A percentile compares a stretch with the other conserved stretches of the same genome.
Evolutionary conservation across 805 yeast genomes (phyloP).

Genomic region (Starmerella vitae): DNA sequence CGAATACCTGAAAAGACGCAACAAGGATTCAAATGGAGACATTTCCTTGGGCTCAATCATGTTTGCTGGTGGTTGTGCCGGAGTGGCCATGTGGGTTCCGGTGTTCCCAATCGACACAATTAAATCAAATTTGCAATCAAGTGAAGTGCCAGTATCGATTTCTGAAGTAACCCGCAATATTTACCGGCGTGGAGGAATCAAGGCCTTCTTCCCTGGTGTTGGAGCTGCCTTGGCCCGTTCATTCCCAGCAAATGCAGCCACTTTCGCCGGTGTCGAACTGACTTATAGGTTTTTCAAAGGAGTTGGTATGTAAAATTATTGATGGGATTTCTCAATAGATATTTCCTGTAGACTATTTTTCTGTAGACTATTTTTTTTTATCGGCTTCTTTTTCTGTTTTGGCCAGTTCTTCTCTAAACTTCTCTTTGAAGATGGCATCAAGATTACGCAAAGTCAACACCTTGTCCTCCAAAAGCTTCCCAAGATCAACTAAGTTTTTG

Average conservation of each 20-base stretch:
- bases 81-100: conserved; percentile 92
- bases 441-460: conserved; percentile 47
- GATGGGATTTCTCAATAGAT: not conserved
- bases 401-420: conserved; percentile 13
- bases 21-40: conserved; percentile 35
- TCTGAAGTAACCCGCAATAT: conserved; percentile 52
- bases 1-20: conserved; percentile 55
- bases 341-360: conserved; percentile 41
- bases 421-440: conserved; percentile 30
- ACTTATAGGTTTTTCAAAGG: conserved; percentile 33
- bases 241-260: conserved; percentile 99
- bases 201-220: conserved; percentile 92
- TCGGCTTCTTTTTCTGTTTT: conserved; percentile 2
- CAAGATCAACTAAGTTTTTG: conserved; percentile 59
- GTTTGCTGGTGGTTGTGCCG: conserved; percentile 90
- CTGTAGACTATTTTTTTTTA: conserved; percentile 44
- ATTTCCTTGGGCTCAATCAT: conserved; percentile 58
- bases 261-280: conserved; percentile 87
- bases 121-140: conserved; percentile 67
- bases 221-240: conserved; percentile 91
- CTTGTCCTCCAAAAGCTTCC: conserved; percentile 63
- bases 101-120: conserved; percentile 95
- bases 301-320: conserved; percentile 8
- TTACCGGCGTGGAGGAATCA: conserved; percentile 63
- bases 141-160: conserved; percentile 40